Evolutionary conservation across 352 stramenopile genomes (phyloP), one percentile per base, ranked within the genome.

Genomic region (Aphanomyces euteiches): DNA sequence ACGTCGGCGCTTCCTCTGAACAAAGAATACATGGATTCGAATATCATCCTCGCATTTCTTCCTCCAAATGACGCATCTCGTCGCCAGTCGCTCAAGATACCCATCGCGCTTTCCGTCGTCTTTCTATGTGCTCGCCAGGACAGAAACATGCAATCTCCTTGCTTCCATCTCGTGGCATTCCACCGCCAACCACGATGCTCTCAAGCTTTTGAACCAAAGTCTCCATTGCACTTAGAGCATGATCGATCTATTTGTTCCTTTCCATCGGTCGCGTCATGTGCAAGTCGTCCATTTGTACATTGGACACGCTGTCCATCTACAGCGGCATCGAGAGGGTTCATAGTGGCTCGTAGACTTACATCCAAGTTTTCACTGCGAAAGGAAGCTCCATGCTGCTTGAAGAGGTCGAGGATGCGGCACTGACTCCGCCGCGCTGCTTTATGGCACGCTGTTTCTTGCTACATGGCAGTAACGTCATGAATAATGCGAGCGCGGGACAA

Each of bases 321-420:
- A 45, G 43, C 43, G 43, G 2, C 43, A 50, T 50, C 5, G 59
- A 17, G 37, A 59, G 3, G 47, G 5, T 38, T 39, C 15, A 12
- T 28, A 4, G 0, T 60, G 17, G 19, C 7, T 36, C 5, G 1
- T 36, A 43, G 8, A 63, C 50, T 38, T 40, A 90, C 83, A 75
- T 90, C 78, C 10, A 79, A 34, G 43, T 92, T 90, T 56, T 90
- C 79, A 40, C 87, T 37, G 39, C 88, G 73, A n/a, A 81, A 68
- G 36, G 75, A 76, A 15, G 80, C 69, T 0, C 82, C 82, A 38
- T 72, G 58, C 3, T 47, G 58, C 0, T 67, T 64, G 2, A 92
- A 69, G 12, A 87, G 68, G 0, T 59, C 65, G 43, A 88, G 88
- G n/a, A 89, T 56, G 8, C 72, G 56, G 0, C 75, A 75, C 7